phyloP scores from a whole-genome alignment of 192 early-diverging fungal species.

The Backusella circina region DNA sequence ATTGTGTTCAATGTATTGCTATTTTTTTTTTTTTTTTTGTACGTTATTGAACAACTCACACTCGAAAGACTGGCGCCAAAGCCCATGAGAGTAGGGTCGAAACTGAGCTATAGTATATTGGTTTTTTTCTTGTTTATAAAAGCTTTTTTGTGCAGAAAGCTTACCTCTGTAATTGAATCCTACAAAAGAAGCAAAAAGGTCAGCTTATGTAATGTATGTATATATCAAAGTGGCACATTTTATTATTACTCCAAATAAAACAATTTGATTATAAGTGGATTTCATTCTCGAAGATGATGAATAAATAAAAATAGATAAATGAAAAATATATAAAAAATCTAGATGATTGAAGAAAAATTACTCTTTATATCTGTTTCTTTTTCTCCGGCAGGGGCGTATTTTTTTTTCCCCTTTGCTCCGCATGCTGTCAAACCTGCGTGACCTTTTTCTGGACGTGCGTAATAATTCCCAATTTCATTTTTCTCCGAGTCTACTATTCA shows the following conservation, averaged over 20 bases:
- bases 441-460: not conserved
- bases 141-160: too few relatives aligned
- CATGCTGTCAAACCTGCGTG: not conserved
- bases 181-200: not conserved
- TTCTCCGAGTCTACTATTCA: not conserved
- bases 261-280: slow-evolving; percentile 20
- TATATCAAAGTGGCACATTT: not conserved
- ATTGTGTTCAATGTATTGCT: slow-evolving; percentile 26
- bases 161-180: slow-evolving; percentile 51
- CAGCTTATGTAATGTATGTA: not conserved
- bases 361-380: not conserved
- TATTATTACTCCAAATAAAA: slow-evolving; percentile 23
- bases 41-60: slow-evolving; percentile 2
- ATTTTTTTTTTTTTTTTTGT: slow-evolving; percentile 24
- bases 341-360: not conserved
- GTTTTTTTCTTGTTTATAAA: not conserved
- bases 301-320: not conserved
- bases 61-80: slow-evolving; percentile 16
- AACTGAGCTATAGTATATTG: slow-evolving; percentile 6
- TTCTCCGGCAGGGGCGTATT: not conserved
- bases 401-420: not conserved
- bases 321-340: not conserved
- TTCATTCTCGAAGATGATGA: not conserved
- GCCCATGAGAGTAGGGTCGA: slow-evolving; percentile 18
- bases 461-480: not conserved